Base-by-base conservation (phyloP, 1,284 basidiomycete genomes). In the Trichosporon sp. region DNA sequence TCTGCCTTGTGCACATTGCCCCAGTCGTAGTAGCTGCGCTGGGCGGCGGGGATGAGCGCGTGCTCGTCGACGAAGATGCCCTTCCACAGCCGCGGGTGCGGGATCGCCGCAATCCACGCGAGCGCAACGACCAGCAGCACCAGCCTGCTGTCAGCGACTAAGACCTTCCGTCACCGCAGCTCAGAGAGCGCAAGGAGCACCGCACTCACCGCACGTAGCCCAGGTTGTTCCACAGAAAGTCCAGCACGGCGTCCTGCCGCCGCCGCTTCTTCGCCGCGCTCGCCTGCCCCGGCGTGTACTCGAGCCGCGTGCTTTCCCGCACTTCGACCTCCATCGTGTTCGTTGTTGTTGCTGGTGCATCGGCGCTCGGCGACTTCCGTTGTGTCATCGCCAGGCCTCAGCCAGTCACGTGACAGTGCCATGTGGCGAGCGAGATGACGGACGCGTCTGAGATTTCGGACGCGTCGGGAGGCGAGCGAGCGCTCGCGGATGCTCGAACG, bases 31-130 rank as follows among this genome's bases (percentile, higher is more conserved):
- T 93, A 89, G 12, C 91, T 92, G 68, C 89, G 91, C 27, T 95
- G 93, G 85, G 95, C 92, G 2, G 88, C 90, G 4, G 95, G 94
- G 77, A 93, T 92, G 29, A 98, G 84, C 0, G 95, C 95, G 81
- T 98, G 95, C 84, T 98, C 95, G 79, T 95, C 93, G 62, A 95
- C 90, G 79, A 92, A 95, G 18, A 89, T 91, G 4, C 83, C 80
- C 75, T 89, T 86, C 18, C 89, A 90, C 3, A 95, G 85, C 1
- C 83, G 80, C 18, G 87, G 85, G 15, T 87, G 85, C 4, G 93
- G 93, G 65, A 95, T 86, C 11, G 87, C 81, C 5, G 89, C 72
- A 79, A 95, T 86, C 92, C 93, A 95, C 27, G 87, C 67, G 78
- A 91, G 88, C 15, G 92, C 92, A 13, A 85, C 79, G 29, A 86